phyloP scores from a whole-genome alignment of 805 yeast species.

The Zygotorulaspora florentina region DNA sequence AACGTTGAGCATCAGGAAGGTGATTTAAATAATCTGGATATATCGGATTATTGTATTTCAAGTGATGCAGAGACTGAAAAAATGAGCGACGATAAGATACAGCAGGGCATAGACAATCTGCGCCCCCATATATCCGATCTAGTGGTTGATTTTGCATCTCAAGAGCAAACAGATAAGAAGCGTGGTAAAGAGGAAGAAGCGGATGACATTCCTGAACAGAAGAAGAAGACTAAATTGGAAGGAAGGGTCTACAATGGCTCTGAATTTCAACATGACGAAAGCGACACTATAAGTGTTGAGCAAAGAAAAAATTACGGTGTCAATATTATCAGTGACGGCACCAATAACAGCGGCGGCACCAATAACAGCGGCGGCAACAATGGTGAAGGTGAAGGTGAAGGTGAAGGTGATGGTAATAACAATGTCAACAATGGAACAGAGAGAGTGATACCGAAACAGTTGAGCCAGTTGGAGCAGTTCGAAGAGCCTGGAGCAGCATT shows the following conservation, averaged over 20 bases:
- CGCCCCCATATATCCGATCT: constrained; percentile 23
- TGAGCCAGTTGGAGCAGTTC: not conserved
- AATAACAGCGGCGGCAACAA: not conserved
- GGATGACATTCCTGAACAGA: constrained; percentile 1
- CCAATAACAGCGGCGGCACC: not conserved
- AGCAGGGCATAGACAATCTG: constrained; percentile 14
- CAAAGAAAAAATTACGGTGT: too few relatives aligned
- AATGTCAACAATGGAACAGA: constrained; percentile 20
- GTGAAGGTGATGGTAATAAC: constrained; percentile 8
- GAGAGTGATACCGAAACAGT: constrained; percentile 9
- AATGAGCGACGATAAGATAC: constrained; percentile 48
- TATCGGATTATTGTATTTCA: constrained; percentile 30
- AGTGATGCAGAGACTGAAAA: constrained; percentile 92
- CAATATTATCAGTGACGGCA: not conserved
- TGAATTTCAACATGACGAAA: too few relatives aligned
- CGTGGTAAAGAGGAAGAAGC: not conserved
- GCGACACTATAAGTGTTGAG: not conserved
- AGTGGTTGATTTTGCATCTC: constrained; percentile 4
- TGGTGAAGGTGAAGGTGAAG: too few relatives aligned
- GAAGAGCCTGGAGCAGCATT: constrained; percentile 17
- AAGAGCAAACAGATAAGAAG: constrained; percentile 20
- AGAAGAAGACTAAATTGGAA: constrained; percentile 2
- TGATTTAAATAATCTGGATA: constrained; percentile 54
- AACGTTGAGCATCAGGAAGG: constrained; percentile 19
- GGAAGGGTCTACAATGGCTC: not conserved